These are phyloP conservation scores for Wickerhamiella qilinensis DNA, from an alignment of 805 yeast genomes.

Conservation along the genomic window DNA sequence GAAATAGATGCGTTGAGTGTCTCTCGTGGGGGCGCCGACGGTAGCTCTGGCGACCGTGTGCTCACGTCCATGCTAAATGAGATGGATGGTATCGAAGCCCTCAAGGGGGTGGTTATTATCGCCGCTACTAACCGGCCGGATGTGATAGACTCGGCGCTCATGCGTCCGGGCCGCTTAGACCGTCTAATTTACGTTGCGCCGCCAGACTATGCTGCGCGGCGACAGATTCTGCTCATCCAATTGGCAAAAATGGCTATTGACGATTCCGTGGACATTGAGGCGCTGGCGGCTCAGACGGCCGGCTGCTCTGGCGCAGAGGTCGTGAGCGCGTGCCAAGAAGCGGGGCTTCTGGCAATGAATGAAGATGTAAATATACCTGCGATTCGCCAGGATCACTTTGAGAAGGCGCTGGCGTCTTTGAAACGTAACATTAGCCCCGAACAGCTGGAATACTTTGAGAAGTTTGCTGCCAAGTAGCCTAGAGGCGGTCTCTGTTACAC, in stretches of 20 bases:
- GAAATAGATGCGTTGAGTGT: constrained; percentile 90
- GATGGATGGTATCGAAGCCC: constrained; percentile 92
- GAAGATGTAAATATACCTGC: constrained; percentile 34
- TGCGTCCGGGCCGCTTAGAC: constrained; percentile 92
- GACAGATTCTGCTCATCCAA: constrained; percentile 58
- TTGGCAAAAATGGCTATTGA: constrained; percentile 46
- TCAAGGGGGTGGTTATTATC: constrained; percentile 81
- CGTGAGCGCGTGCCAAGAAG: constrained; percentile 81
- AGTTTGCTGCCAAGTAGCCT: constrained; percentile 25
- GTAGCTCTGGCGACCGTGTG: constrained; percentile 61
- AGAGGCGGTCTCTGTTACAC: not conserved
- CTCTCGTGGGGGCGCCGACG: constrained; percentile 39
- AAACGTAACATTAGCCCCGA: constrained; percentile 71
- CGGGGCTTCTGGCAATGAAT: constrained; percentile 88
- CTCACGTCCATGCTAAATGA: constrained; percentile 83
- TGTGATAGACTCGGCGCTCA: constrained; percentile 76
- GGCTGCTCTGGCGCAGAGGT: constrained; percentile 98
- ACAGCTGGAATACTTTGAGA: constrained; percentile 62
- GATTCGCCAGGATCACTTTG: constrained; percentile 56
- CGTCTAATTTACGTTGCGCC: constrained; percentile 87
- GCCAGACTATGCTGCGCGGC: constrained; percentile 68
- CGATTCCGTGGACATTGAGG: constrained; percentile 32
- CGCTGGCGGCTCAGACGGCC: constrained; percentile 48
- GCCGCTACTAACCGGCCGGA: constrained; percentile 97
- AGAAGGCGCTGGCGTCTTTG: constrained; percentile 48